Evolutionary conservation across 116 monocot species (phyloP), one percentile per base, ranked within the genome.

Genomic region (Trichopus zeylanicus): DNA sequence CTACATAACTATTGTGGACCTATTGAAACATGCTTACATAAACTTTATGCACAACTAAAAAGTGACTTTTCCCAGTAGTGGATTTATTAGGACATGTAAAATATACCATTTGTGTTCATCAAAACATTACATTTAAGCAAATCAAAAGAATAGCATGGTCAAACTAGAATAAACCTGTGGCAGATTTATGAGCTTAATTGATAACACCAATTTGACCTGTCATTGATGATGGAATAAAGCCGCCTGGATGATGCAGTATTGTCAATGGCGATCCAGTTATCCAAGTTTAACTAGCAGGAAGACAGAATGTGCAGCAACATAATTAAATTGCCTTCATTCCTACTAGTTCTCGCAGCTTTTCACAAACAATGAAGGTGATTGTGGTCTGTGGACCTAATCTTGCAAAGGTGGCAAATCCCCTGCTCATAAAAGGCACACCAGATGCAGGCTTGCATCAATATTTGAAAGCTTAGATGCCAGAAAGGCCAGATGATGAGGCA

Each of bases 301-400:
- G n/a, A n/a, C n/a, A n/a, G n/a, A n/a, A 0, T 42, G 13, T n/a
- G 13, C 42, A n/a, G 42, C 13, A 42, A 16, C 13, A 15, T 11
- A 60, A 57, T 60, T 66, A 88, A 24, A 95, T 80, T 4, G 90
- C 86, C 35, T 81, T 81, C 76, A 90, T 75, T 54, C 95, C 91
- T 56, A 75, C 75, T 59, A 91, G 62, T 59, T 84, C 69, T 13
- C 91, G 69, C 54, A 97, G 76, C 66, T 91, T 90, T 77, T 97
- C 97, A 29, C 81, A 97, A 26, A 84, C 91, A 30, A 91, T 29
- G 69, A 97, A 91, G 28, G 84, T 97, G 57, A 97, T 91, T 19
- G 76, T 60, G 1, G 91, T 97, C 70, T 97, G 97, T 7, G 97
- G 97, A n/a, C 91, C 97, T 67, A 97, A 67, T 84, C 87, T 90